phyloP scores from a whole-genome alignment of 306 rosid genomes.

The Sechiopsis laciniata region DNA sequence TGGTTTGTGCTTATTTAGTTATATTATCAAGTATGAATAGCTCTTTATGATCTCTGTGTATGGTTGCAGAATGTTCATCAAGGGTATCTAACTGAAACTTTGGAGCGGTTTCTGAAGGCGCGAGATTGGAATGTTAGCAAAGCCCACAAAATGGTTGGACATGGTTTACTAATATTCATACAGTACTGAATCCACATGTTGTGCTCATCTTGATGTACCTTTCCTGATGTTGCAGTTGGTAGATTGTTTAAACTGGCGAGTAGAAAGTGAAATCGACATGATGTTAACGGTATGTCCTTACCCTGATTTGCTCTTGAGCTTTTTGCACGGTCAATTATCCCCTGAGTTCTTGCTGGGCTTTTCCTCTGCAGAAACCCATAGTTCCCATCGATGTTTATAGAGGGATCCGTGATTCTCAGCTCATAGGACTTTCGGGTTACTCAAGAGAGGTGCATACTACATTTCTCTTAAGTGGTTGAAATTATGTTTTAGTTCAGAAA shows the following conservation, averaged over 20 bases:
- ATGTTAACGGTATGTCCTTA: slow-evolving; percentile 60
- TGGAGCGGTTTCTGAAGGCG: slow-evolving; percentile 84
- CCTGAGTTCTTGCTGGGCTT: slow-evolving; percentile 25
- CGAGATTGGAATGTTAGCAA: slow-evolving; percentile 79
- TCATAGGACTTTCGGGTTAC: slow-evolving; percentile 88
- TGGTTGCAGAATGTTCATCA: slow-evolving; percentile 78
- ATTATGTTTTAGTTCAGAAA: not conserved
- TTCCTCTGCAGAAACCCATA: slow-evolving; percentile 73
- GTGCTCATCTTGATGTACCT: slow-evolving; percentile 12
- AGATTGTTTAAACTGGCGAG: slow-evolving; percentile 82
- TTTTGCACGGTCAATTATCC: not conserved
- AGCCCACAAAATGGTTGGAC: slow-evolving; percentile 84
- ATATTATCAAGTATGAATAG: not conserved
- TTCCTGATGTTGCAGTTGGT: slow-evolving; percentile 45
- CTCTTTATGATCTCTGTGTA: slow-evolving; percentile 5
- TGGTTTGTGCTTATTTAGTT: not conserved
- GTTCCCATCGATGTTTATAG: slow-evolving; percentile 68
- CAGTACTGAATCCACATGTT: slow-evolving; percentile 4
- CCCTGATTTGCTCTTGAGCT: not conserved
- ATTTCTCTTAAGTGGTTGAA: not conserved
- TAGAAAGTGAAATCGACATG: slow-evolving; percentile 78
- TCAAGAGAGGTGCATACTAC: slow-evolving; percentile 67
- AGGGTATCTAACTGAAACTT: slow-evolving; percentile 57
- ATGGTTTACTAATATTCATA: not conserved
- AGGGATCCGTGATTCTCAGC: slow-evolving; percentile 81